A percentile compares a stretch with the other conserved stretches of the same genome.
phyloP scores from a whole-genome alignment of 129 eudicot species.

The Artemisia tridentata region DNA sequence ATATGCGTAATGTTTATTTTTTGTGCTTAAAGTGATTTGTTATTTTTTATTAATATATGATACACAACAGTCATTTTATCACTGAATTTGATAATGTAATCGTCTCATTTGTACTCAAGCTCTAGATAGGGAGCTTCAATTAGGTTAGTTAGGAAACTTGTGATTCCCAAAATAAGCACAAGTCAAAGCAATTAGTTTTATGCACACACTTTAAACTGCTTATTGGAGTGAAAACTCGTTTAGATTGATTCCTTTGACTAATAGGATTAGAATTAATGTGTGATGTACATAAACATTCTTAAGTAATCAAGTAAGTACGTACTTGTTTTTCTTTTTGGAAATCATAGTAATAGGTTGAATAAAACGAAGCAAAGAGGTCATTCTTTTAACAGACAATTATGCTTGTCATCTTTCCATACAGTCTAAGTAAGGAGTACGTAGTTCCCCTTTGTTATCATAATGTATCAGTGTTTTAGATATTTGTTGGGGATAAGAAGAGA shows the following conservation, averaged over 20 bases:
- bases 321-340: neutral
- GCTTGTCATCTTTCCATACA: too few relatives aligned
- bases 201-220: neutral
- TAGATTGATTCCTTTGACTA: slow-evolving; percentile 10
- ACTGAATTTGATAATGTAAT: neutral
- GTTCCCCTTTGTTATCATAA: too few relatives aligned
- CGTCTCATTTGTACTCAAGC: neutral
- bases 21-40: neutral
- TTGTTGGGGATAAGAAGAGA: too few relatives aligned
- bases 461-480: too few relatives aligned
- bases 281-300: neutral
- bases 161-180: neutral
- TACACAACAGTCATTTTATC: too few relatives aligned
- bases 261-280: slow-evolving; percentile 13
- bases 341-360: too few relatives aligned
- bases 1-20: neutral
- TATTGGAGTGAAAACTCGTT: neutral
- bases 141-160: slow-evolving; percentile 11
- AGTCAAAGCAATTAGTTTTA: too few relatives aligned
- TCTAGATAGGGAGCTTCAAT: neutral
- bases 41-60: neutral
- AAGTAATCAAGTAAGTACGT: slow-evolving; percentile 3
- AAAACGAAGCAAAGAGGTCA: too few relatives aligned
- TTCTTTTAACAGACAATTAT: too few relatives aligned
- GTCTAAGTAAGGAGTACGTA: too few relatives aligned